Conservation (phyloP, 2,329 filamentous ascomycete species). For the Aspergillus pseudotamarii region DNA sequence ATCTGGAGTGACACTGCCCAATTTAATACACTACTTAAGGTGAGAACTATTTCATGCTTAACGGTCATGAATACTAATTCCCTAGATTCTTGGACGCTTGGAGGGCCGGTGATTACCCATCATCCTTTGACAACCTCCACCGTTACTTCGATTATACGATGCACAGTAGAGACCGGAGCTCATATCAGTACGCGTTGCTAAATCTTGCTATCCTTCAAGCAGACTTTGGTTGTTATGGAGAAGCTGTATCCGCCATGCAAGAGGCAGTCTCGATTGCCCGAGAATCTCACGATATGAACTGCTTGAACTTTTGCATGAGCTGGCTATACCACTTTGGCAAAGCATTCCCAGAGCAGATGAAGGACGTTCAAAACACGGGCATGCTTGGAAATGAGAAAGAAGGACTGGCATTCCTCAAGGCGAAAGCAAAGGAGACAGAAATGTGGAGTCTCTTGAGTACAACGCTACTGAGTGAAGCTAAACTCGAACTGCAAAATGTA, state of each 20-base stretch:
- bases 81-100: conserved; percentile 84
- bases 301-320: conserved; percentile 91
- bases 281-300: conserved; percentile 89
- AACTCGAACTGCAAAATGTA: conserved; percentile 73
- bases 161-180: conserved; percentile 77
- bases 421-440: conserved; percentile 81
- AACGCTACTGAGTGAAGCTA: conserved; percentile 82
- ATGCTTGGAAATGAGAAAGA: conserved; percentile 79
- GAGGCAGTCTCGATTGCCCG: conserved; percentile 93
- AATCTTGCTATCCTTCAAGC: conserved; percentile 92
- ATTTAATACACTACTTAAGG: conserved; percentile 74
- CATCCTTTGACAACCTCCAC: conserved; percentile 87
- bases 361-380: conserved; percentile 68
- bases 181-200: conserved; percentile 93
- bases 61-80: neutral
- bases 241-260: conserved; percentile 91
- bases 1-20: conserved; percentile 69
- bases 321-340: conserved; percentile 97
- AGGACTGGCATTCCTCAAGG: conserved; percentile 78
- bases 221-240: conserved; percentile 88
- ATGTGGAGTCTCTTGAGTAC: conserved; percentile 86
- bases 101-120: conserved; percentile 86
- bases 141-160: conserved; percentile 97
- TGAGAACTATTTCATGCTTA: conserved; percentile 37
- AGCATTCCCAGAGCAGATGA: conserved; percentile 75